Base-by-base conservation (phyloP, 2,329 filamentous ascomycete species). In the Moelleriella libera region DNA sequence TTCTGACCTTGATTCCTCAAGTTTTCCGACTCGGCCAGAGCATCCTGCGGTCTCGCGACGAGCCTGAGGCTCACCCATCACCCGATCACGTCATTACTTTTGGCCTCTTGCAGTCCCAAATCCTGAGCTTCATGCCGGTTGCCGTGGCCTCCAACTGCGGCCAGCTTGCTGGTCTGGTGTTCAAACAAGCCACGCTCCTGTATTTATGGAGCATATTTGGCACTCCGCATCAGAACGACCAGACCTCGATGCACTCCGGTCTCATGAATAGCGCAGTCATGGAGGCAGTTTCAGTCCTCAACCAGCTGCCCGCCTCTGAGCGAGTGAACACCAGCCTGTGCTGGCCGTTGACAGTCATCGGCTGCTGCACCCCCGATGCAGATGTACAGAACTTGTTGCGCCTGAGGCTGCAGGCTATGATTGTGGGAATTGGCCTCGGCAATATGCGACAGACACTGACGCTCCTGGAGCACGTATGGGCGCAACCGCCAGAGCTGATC, bases 401-500 rank as follows among this genome's bases (percentile, higher is more conserved):
- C 3, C 49, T 50, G 5, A 57, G 68, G 2, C 48, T 68, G 2
- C 56, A 60, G 31, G 55, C 53, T 1, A 67, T 67, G 61, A 50
- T 63, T 12, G 50, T 55, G 9, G 57, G 57, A 0, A 68, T 71
- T 42, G 68, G 68, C 0, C 53, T 72, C 4, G 69, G 69, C 0
- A 72, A 72, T 45, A 70, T 71, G 60, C 60, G 63, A 6, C 60
- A 69, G 45, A 71, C 69, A 0, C 48, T 68, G 9, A 56, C 62
- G 3, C 48, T 72, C 0, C 53, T 72, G 5, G 64, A 69, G 21
- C 63, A 63, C 48, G 61, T 72, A 40, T 72, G 69, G 69, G 57
- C 56, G 28, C 53, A 59, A 46, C 58, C 65, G 0, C 44, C 47
- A 0, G 56, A 57, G 1, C 49, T 58, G 5, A 55, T 59, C 0